Evolutionary conservation across 179 eudicot genomes (phyloP), one percentile per base, ranked within the genome.

Genomic region (Beta macrorhiza): DNA sequence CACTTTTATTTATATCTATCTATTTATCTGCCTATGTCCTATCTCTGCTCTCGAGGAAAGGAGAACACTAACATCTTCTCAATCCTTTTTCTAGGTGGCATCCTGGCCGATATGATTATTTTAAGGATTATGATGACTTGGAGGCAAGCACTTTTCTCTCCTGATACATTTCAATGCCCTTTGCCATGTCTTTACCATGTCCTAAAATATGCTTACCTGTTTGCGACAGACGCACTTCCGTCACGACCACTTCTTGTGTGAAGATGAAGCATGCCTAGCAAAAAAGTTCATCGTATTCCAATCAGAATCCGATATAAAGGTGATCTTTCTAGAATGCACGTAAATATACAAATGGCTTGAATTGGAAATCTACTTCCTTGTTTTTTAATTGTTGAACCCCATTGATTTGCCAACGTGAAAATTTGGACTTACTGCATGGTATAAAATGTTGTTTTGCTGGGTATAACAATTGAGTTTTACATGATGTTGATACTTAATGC

Each of bases 21-120:
- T 49, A 49, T 20, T 76, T 77, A n/a, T 63, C n/a, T 59, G 16
- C 7, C 64, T 37, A 5, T 47, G 25, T 3, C 4, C 42, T 37
- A 37, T 37, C 42, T 0, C 4, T 37, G 42, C 42, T 37, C 20
- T 19, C 7, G 16, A 52, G 29, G 45, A n/a, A 78, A 63, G 14
- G 42, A 56, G 25, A 63, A 29, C 75, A 51, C 49, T 84, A 15
- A 84, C 78, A 7, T 81, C 52, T 76, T 75, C 1, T 58, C 45
- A 67, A 37, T 57, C 62, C 37, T 45, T 61, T 75, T 55, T 85
- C 83, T 87, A 94, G 99, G 90, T 97, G 86, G 84, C 87, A 94
- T 87, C 99, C 97, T 83, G 99, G 98, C 78, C 96, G 91, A 79
- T 94, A 87, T 67, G 99, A 94, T 67, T 96, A 96, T 86, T 96